Conservation (phyloP, 305 asterid species). For the Nicotiana rustica region DNA sequence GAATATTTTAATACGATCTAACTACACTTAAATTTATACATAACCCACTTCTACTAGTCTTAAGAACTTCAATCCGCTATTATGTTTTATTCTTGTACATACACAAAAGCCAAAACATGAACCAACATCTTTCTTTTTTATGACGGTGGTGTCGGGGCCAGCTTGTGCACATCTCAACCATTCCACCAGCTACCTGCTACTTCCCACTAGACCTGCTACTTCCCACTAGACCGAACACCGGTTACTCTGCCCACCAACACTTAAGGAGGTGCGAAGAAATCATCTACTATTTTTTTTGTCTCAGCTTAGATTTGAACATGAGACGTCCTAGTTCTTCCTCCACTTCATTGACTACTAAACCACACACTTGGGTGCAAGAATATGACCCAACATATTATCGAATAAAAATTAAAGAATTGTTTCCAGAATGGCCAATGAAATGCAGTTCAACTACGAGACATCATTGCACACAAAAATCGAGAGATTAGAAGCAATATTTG, state of each 20-base stretch:
- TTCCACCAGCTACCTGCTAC: too few species aligned
- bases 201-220: too few species aligned
- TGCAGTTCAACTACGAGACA: slow-evolving; percentile 5
- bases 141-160: too few species aligned
- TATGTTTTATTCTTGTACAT: not conserved
- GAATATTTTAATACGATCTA: not conserved
- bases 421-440: not conserved
- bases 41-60: not conserved
- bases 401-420: not conserved
- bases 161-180: too few species aligned
- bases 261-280: too few species aligned
- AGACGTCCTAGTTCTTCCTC: too few species aligned
- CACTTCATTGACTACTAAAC: too few species aligned
- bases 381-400: not conserved
- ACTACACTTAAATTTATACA: not conserved
- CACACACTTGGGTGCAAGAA: too few species aligned
- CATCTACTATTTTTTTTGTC: too few species aligned
- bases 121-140: not conserved
- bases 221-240: too few species aligned
- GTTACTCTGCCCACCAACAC: too few species aligned
- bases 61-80: not conserved
- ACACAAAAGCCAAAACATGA: not conserved
- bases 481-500: not conserved
- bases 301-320: too few species aligned
- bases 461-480: not conserved